These are phyloP conservation scores for Closterium sp. DNA, from an alignment of 139 green algal genomes.

Conservation along the genomic window DNA sequence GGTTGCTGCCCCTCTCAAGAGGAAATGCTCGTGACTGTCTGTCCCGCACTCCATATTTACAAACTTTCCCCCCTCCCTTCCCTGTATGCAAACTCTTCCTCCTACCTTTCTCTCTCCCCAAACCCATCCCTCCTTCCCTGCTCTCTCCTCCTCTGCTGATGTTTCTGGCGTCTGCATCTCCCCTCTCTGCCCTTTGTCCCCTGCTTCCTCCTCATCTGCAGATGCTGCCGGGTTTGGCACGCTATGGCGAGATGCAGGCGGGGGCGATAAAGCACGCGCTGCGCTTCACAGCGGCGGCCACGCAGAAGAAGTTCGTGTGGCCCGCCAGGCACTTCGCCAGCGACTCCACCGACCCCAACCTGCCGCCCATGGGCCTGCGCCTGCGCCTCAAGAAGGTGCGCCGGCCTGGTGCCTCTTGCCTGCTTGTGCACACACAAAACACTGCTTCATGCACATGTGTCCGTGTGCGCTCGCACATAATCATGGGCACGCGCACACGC, in stretches of 20 bases:
- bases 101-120: neutral
- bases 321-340: slow-evolving; percentile 43
- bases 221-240: slow-evolving; percentile 45
- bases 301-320: slow-evolving; percentile 22
- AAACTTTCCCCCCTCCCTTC: no score
- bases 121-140: neutral
- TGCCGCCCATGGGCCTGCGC: slow-evolving; percentile 52
- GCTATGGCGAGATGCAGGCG: slow-evolving; percentile 25
- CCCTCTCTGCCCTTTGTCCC: neutral
- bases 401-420: no score
- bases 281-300: slow-evolving; percentile 48
- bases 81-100: neutral
- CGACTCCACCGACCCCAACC: neutral
- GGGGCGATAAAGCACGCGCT: slow-evolving; percentile 47
- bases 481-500: no score
- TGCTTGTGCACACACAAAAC: no score
- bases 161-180: no score
- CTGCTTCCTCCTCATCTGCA: neutral
- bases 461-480: no score
- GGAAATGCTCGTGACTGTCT: no score
- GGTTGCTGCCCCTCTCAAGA: no score
- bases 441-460: no score
- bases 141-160: neutral
- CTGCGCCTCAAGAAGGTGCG: slow-evolving; percentile 22
- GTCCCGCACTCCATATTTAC: no score